Evolutionary conservation across 2,329 filamentous ascomycete genomes (phyloP), one percentile per base, ranked within the genome.

Genomic region (Microdochium trichocladiopsis): DNA sequence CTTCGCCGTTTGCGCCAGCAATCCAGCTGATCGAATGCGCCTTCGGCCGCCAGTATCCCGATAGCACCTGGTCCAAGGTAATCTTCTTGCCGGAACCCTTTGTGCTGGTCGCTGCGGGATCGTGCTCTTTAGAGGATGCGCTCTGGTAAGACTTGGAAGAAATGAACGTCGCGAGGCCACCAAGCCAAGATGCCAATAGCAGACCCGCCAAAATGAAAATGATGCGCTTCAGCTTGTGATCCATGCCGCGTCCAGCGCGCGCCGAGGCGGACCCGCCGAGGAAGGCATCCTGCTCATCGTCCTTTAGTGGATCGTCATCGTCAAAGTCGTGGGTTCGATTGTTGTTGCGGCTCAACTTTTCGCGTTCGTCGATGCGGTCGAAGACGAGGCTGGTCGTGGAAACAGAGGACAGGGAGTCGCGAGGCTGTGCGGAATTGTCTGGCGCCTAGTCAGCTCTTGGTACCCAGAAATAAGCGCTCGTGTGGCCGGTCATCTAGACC

Each of bases 361-460:
- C 68, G 47, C 71, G 67, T 64, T 88, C 84, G 61, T 82, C 79
- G 58, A 93, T 78, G 56, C 86, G 83, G 58, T 94, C 88, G 64
- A 94, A 88, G 51, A 94, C 82, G 14, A 94, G 76, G 60, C 89
- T 93, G 3, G 87, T 91, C 11, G 89, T 93, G 31, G 89, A 94
- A n/a, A 84, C 84, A 41, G 86, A 87, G n/a, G 87, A 89, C 47
- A 81, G 68, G 3, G 88, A 90, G 56, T 78, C 79, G 61, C 70
- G 70, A 51, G 80, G 82, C 54, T 66, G 66, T 56, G 72, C 72
- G 51, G 62, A 61, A 45, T 50, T n/a, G 4, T 25, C 23, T 48
- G 8, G 25, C 23, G 16, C 23, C 21, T 6, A 22, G 22, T 14
- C 22, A 48, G 47, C 25, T 10, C 4, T 47, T 6, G 45, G 23